A percentile compares a stretch with the other conserved stretches of the same genome.
Evolutionary conservation across 768 basidiomycete genomes (phyloP).

Genomic region (Mycena leptocephala): DNA sequence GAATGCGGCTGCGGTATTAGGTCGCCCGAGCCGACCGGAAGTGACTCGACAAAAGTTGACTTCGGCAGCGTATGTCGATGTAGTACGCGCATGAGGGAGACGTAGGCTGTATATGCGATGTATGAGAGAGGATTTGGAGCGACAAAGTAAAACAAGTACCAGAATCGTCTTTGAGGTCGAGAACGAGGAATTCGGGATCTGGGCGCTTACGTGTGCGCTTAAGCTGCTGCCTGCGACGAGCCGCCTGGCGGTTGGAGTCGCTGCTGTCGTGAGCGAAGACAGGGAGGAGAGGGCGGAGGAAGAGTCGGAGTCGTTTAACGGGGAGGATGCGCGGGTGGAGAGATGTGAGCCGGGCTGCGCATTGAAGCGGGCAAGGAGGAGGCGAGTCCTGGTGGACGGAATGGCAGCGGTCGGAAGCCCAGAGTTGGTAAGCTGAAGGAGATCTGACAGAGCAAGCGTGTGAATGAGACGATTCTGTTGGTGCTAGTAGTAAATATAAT

Average conservation of each 20-base stretch:
- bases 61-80: constrained; percentile 57
- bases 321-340: constrained; percentile 28
- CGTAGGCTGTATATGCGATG: constrained; percentile 47
- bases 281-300: constrained; percentile 55
- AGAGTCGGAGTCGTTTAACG: constrained; percentile 19
- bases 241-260: constrained; percentile 26
- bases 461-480: constrained; percentile 22
- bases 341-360: background rate
- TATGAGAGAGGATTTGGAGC: background rate
- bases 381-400: constrained; percentile 14
- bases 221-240: background rate
- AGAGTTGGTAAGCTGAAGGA: constrained; percentile 20
- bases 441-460: constrained; percentile 30
- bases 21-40: constrained; percentile 12
- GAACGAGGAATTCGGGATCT: constrained; percentile 62
- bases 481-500: background rate
- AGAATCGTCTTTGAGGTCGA: constrained; percentile 57
- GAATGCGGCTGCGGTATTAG: background rate
- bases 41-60: constrained; percentile 25
- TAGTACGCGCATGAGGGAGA: constrained; percentile 67
- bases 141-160: background rate
- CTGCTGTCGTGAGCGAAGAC: constrained; percentile 54
- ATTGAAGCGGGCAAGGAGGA: constrained; percentile 34
- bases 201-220: constrained; percentile 17
- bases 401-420: constrained; percentile 18